phyloP scores from a whole-genome alignment of 2,329 filamentous ascomycete genomes.

The Byssoonygena ceratinophila region DNA sequence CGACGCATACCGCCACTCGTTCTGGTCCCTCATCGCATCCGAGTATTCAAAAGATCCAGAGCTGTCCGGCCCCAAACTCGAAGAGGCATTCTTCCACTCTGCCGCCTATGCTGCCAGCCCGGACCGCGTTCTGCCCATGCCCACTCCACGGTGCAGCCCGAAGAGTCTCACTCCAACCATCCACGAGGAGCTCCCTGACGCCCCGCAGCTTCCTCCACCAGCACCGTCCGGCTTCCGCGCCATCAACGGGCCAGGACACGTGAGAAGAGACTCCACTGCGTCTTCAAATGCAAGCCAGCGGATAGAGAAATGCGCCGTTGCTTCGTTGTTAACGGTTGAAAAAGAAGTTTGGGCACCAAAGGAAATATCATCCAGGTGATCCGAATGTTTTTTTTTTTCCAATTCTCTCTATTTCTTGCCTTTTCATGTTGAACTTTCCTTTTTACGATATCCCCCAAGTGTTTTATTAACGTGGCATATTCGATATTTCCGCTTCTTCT shows the following conservation, averaged over 20 bases:
- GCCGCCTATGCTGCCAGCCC: constrained; percentile 7
- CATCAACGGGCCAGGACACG: constrained; percentile 3
- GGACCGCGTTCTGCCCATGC: constrained; percentile 16
- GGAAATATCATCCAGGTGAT: constrained; percentile 5
- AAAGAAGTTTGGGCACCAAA: constrained; percentile 13
- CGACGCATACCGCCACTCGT: constrained; percentile 55
- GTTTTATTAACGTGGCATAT: not conserved
- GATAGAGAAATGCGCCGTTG: constrained; percentile 21
- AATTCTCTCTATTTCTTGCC: not conserved
- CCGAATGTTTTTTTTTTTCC: not conserved
- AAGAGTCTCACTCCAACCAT: constrained; percentile 14
- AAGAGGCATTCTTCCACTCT: constrained; percentile 19
- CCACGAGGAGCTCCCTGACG: constrained; percentile 9
- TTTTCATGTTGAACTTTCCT: not conserved
- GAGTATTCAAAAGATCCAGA: constrained; percentile 45
- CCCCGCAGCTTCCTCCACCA: constrained; percentile 2
- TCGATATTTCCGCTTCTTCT: not conserved
- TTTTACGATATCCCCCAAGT: not conserved
- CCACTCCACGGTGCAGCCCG: constrained; percentile 20
- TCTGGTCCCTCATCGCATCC: constrained; percentile 61
- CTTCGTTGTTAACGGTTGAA: constrained; percentile 20
- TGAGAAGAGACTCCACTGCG: not conserved
- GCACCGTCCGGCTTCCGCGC: constrained; percentile 7
- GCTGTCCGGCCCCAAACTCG: constrained; percentile 18
- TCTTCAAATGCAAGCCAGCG: constrained; percentile 5